Base-by-base conservation (phyloP, 164 flowering plant species). In the Umbilicus rupestris region DNA sequence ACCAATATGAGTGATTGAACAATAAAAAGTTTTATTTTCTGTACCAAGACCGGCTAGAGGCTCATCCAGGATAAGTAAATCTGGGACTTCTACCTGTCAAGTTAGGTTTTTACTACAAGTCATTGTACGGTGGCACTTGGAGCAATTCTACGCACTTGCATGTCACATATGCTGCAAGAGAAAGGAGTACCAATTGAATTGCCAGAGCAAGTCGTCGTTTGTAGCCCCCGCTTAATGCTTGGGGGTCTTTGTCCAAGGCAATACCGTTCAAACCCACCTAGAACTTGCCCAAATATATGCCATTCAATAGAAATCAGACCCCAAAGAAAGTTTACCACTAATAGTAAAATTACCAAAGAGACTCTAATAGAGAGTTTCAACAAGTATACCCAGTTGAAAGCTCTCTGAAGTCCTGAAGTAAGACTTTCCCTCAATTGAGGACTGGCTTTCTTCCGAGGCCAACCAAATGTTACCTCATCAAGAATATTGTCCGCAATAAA, bases 11-110 rank as follows among this genome's bases (percentile, higher is more conserved):
- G 17, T 46, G 75, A 62, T 63, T 22, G 28, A 63, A 62, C 9
- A 0, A 37, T 0, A 26, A 64, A 55, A 63, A 55, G 28, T 63
- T 46, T 65, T 33, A 45, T 66, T 64, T 83, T 68, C n/a, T n/a
- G n/a, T 92, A 95, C 99, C 99, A 75, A 95, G 96, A 70, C 99
- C 99, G 72, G 99, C 99, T 74, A 95, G 98, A 73, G 99, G 99
- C 78, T 95, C 99, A 73, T 95, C 99, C 78, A 95, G 68, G 69
- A 95, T 80, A 78, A 95, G 77, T 64, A 95, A 73, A 66, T 92
- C 94, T 63, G 98, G 99, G 69, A 75, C 78, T 79, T 84, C 89
- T 11, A 90, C 94, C 99, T 95, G 83, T 73, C 39, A 62, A 35
- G 9, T 35, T 16, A 1, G 22, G 7, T 1, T 37, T 35, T 19